Conservation (phyloP, 371 early-diverging fungal species). For the Mucor piriformis region DNA sequence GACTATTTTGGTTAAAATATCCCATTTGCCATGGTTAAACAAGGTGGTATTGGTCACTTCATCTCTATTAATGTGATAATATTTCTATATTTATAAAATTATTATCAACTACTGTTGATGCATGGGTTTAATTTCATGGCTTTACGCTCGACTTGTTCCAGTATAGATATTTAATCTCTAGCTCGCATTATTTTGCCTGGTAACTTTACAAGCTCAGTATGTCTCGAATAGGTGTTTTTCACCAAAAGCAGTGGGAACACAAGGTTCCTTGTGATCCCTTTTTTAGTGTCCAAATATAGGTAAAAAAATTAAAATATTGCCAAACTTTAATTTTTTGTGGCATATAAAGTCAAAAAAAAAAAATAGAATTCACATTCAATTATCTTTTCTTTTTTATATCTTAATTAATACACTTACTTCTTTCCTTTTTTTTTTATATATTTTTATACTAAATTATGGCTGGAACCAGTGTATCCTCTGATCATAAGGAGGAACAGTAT, state of each 20-base stretch:
- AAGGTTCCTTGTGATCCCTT: not conserved
- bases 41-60: too few relatives aligned
- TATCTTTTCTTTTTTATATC: not conserved
- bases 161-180: too few relatives aligned
- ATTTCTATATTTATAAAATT: too few relatives aligned
- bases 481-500: conserved; percentile 13
- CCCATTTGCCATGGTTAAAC: too few relatives aligned
- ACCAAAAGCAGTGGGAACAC: conserved; percentile 13
- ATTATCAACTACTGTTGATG: too few relatives aligned
- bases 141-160: too few relatives aligned
- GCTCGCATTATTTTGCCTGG: too few relatives aligned
- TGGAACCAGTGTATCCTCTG: conserved; percentile 19
- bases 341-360: not conserved
- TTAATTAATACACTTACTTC: not conserved
- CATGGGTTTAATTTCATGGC: too few relatives aligned
- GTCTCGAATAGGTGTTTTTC: conserved; percentile 25
- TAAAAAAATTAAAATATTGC: not conserved
- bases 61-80: too few relatives aligned
- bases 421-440: conserved; percentile 5
- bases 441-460: conserved; percentile 7
- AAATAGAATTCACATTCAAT: not conserved
- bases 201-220: not conserved
- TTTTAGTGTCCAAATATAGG: not conserved
- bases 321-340: not conserved
- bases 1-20: too few relatives aligned